phyloP scores from a whole-genome alignment of 1,284 basidiomycete species.

The Trichosporon sp. region DNA sequence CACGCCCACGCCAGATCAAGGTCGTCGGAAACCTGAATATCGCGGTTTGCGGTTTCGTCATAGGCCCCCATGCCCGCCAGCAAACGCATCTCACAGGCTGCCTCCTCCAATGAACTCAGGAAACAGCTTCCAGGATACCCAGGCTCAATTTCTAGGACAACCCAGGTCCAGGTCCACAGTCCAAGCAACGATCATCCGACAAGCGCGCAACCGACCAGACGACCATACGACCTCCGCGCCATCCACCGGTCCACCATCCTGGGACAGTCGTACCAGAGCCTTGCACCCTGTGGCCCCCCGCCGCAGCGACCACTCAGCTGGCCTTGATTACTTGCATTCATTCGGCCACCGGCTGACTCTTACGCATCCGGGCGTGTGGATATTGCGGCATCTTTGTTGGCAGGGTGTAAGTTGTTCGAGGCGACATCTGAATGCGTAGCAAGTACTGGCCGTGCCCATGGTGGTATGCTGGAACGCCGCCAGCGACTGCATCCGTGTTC shows the following conservation, averaged over 20 bases:
- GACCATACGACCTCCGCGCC: no score
- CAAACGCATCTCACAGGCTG: constrained; percentile 6
- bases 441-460: neutral
- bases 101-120: neutral
- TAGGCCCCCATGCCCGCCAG: neutral
- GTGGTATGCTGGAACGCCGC: neutral
- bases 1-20: neutral
- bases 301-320: neutral
- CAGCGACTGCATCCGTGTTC: neutral
- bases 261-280: no score
- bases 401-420: no score
- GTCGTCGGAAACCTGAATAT: neutral
- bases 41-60: constrained; percentile 1
- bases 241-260: no score
- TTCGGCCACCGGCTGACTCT: neutral
- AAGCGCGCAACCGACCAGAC: neutral
- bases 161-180: neutral
- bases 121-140: neutral
- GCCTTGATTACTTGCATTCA: neutral
- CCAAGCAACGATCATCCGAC: neutral
- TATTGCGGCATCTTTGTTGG: no score
- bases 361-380: no score
- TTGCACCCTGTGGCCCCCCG: neutral
- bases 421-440: no score
- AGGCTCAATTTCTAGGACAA: no score